Conservation (phyloP, 106 monocot genomes). For the Dioscorea dumetorum region DNA sequence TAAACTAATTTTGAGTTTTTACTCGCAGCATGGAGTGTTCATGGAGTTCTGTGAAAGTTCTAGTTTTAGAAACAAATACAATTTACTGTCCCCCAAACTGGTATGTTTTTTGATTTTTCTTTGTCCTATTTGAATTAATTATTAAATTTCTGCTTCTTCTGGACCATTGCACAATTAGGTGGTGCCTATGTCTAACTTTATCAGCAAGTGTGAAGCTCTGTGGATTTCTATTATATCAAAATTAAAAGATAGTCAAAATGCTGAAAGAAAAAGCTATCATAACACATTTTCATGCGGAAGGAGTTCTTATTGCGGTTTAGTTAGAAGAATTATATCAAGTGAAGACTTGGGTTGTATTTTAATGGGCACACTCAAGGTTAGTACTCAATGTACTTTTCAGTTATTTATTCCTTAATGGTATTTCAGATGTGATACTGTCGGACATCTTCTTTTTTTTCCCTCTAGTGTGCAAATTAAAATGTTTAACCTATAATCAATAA, state of each 20-base stretch:
- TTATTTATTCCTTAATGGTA: background rate
- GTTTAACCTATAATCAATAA: too few species aligned
- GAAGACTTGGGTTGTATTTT: conserved; percentile 63
- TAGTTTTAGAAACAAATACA: conserved; percentile 6
- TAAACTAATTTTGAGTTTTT: conserved; percentile 8
- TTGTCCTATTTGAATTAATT: too few species aligned
- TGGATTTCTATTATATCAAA: conserved; percentile 34
- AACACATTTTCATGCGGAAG: conserved; percentile 25
- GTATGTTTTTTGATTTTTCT: conserved; percentile 20
- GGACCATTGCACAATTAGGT: conserved; percentile 34
- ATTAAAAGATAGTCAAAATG: conserved; percentile 15
- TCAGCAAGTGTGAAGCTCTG: conserved; percentile 43
- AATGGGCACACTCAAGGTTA: conserved; percentile 69
- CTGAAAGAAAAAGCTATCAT: background rate
- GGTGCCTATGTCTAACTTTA: conserved; percentile 62
- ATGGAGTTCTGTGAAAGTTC: conserved; percentile 53
- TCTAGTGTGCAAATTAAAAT: too few species aligned
- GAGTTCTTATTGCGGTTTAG: conserved; percentile 20
- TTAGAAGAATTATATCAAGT: conserved; percentile 66
- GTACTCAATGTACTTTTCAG: background rate
- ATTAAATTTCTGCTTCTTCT: background rate
- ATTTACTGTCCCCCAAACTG: conserved; percentile 29
- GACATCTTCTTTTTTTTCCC: too few species aligned
- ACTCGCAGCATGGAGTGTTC: conserved; percentile 60
- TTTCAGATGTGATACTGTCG: too few species aligned